Percentiles rank a stretch among this genome's conserved stretches.
Conservation (phyloP, 345 rosid species). For the Pelargonium nanum region DNA sequence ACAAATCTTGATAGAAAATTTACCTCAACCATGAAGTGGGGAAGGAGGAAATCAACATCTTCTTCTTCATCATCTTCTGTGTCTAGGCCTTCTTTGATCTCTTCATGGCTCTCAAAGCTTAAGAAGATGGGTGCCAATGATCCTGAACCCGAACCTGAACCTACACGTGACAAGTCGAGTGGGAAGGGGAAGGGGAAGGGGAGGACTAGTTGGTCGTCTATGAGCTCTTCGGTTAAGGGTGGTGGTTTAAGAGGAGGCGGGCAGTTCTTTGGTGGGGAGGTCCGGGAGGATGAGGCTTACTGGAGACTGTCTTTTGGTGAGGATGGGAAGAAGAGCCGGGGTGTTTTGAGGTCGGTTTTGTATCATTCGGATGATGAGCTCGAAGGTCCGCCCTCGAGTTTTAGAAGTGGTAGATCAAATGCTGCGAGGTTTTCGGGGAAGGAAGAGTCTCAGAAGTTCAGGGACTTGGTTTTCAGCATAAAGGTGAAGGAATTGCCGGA, state of each 20-base stretch:
- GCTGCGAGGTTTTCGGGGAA: slow-evolving; percentile 20
- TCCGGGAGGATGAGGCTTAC: slow-evolving; percentile 39
- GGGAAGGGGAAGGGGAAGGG: slow-evolving; percentile 22
- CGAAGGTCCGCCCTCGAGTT: slow-evolving; percentile 15
- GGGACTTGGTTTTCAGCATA: slow-evolving; percentile 31
- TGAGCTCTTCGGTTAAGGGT: slow-evolving; percentile 13
- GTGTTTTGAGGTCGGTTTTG: slow-evolving; percentile 14
- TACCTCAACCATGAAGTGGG: slow-evolving; percentile 48
- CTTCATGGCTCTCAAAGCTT: slow-evolving; percentile 63
- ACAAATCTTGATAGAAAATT: slow-evolving; percentile 4
- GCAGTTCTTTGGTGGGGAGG: slow-evolving; percentile 33
- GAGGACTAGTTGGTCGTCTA: slow-evolving; percentile 21
- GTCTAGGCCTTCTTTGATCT: slow-evolving; percentile 31
- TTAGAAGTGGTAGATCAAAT: slow-evolving; percentile 22
- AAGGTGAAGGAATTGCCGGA: slow-evolving; percentile 30
- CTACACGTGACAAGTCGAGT: slow-evolving; percentile 14
- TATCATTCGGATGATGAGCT: slow-evolving; percentile 23
- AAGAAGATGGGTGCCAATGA: slow-evolving; percentile 37
- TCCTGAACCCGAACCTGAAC: background rate
- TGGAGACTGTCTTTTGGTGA: slow-evolving; percentile 49
- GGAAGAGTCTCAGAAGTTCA: slow-evolving; percentile 27
- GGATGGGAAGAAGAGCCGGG: slow-evolving; percentile 17
- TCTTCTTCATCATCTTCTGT: slow-evolving; percentile 19
- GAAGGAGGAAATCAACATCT: slow-evolving; percentile 37
- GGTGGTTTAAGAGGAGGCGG: slow-evolving; percentile 23